Evolutionary conservation across 2,329 filamentous ascomycete species (phyloP).

Genomic region (Metarhizium humberi): DNA sequence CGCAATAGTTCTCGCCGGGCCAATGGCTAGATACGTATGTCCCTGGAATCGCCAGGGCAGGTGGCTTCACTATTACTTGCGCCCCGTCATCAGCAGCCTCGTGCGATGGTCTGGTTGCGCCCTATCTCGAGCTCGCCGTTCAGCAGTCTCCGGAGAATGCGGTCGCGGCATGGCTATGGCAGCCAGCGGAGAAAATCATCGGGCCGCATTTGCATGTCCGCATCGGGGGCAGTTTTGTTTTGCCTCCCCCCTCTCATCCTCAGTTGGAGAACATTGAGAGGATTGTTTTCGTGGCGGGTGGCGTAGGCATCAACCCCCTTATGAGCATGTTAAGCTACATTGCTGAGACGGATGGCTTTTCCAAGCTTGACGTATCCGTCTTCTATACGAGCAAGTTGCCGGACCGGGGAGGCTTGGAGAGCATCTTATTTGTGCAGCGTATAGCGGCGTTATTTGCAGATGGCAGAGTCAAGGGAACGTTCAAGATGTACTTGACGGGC

Average conservation of each 20-base stretch:
- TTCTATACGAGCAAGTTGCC: constrained; percentile 49
- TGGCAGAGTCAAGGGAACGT: constrained; percentile 26
- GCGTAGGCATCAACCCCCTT: constrained; percentile 74
- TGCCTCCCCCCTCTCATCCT: constrained; percentile 46
- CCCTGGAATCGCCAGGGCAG: constrained; percentile 58
- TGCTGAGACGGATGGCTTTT: constrained; percentile 18
- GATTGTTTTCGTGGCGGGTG: constrained; percentile 69
- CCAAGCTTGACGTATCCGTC: constrained; percentile 39
- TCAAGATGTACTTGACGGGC: constrained; percentile 40
- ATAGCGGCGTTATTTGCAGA: constrained; percentile 31
- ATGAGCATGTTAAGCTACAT: constrained; percentile 63
- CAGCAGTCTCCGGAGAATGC: constrained; percentile 63
- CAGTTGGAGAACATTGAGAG: constrained; percentile 40
- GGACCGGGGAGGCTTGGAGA: constrained; percentile 13
- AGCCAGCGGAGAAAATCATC: constrained; percentile 42
- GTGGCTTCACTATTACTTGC: constrained; percentile 84
- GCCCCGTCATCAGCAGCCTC: constrained; percentile 48
- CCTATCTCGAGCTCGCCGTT: constrained; percentile 69
- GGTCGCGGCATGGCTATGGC: constrained; percentile 70
- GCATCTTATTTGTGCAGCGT: constrained; percentile 34
- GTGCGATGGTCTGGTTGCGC: constrained; percentile 10
- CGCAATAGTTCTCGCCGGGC: constrained; percentile 60
- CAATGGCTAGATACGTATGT: constrained; percentile 85
- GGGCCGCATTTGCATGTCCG: constrained; percentile 53
- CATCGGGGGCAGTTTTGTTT: constrained; percentile 74